These are phyloP conservation scores for Mimosa pudica DNA, from an alignment of 306 rosid species.

Conservation along the genomic window DNA sequence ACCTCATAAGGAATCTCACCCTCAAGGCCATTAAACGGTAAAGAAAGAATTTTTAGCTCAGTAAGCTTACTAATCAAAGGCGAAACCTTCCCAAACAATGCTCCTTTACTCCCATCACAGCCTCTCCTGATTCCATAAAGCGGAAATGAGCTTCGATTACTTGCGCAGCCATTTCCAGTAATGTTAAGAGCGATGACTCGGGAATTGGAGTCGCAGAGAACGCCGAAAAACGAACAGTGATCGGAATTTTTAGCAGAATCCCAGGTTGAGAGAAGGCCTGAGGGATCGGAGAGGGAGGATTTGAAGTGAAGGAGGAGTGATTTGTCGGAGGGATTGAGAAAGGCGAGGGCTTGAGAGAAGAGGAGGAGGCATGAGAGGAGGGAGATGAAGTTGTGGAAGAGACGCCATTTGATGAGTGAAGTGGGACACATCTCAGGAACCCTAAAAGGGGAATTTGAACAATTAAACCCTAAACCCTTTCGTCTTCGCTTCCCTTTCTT, in stretches of 20 bases:
- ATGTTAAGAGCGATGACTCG: slow-evolving; percentile 76
- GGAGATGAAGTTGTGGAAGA: slow-evolving; percentile 29
- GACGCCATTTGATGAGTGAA: slow-evolving; percentile 50
- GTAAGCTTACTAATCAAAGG: slow-evolving; percentile 55
- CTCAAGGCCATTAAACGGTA: slow-evolving; percentile 66
- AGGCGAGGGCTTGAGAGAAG: slow-evolving; percentile 24
- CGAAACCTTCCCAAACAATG: slow-evolving; percentile 59
- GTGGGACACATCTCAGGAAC: slow-evolving; percentile 55
- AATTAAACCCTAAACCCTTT: slow-evolving; percentile 36
- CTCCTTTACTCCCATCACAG: slow-evolving; percentile 50
- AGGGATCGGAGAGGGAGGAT: slow-evolving; percentile 64
- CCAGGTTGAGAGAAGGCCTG: slow-evolving; percentile 69
- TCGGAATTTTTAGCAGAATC: slow-evolving; percentile 22
- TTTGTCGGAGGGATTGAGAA: slow-evolving; percentile 57
- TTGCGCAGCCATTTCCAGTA: slow-evolving; percentile 62
- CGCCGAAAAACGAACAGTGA: slow-evolving; percentile 70
- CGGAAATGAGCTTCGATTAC: slow-evolving; percentile 54
- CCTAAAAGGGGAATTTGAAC: slow-evolving; percentile 10
- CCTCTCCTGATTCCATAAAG: slow-evolving; percentile 67
- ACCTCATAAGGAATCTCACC: slow-evolving; percentile 64
- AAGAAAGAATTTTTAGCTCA: slow-evolving; percentile 72
- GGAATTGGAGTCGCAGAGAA: slow-evolving; percentile 58
- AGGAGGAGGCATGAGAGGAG: slow-evolving; percentile 32
- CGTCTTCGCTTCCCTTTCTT: no score
- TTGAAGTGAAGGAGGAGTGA: slow-evolving; percentile 68